Conservation (phyloP, 1,284 basidiomycete genomes). For the Ustilago tritici region DNA sequence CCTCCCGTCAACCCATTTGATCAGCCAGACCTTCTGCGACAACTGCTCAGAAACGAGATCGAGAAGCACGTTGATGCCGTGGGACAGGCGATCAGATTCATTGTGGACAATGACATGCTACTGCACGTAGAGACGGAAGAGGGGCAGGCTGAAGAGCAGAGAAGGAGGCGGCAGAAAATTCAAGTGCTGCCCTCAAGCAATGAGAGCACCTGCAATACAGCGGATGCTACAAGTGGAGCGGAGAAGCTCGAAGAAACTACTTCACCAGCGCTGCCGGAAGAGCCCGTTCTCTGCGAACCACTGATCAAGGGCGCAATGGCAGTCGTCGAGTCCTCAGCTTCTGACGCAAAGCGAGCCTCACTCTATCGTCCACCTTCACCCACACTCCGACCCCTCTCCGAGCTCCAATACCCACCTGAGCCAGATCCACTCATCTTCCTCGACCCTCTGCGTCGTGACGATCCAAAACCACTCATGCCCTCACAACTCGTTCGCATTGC, state of each 20-base stretch:
- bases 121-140: slow-evolving; percentile 82
- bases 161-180: slow-evolving; percentile 50
- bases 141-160: slow-evolving; percentile 80
- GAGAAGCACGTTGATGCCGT: slow-evolving; percentile 89
- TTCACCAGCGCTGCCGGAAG: slow-evolving; percentile 6
- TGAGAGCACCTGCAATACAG: not conserved
- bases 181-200: slow-evolving; percentile 19
- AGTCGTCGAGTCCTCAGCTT: slow-evolving; percentile 9
- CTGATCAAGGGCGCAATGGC: slow-evolving; percentile 32
- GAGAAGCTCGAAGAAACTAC: not conserved
- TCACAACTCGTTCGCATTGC: slow-evolving; percentile 59
- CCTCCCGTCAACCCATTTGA: slow-evolving; percentile 64
- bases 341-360: slow-evolving; percentile 6
- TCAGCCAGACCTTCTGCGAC: slow-evolving; percentile 62
- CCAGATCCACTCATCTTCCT: slow-evolving; percentile 67
- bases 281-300: slow-evolving; percentile 15
- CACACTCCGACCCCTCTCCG: slow-evolving; percentile 50
- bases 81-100: slow-evolving; percentile 90
- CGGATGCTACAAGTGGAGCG: not conserved
- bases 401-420: slow-evolving; percentile 63
- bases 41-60: slow-evolving; percentile 87
- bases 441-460: slow-evolving; percentile 65
- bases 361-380: slow-evolving; percentile 55
- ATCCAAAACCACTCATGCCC: slow-evolving; percentile 63
- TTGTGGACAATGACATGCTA: slow-evolving; percentile 92